These are phyloP conservation scores for Glutinoglossum americanum DNA, from an alignment of 495 filamentous ascomycete species.

Conservation along the genomic window DNA sequence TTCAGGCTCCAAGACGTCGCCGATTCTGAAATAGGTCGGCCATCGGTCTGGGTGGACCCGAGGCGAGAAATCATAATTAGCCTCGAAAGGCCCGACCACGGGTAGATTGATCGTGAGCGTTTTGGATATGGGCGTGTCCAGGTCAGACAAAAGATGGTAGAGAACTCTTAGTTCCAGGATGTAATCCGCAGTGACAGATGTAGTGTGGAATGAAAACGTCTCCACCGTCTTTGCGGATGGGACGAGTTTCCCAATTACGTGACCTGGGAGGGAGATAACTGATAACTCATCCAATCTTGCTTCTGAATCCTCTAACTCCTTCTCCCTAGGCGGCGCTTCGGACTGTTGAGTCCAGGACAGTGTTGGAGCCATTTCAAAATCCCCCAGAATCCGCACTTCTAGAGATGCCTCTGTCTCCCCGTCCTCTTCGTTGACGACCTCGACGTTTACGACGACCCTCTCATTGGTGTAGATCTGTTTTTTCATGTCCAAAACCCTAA, in stretches of 20 bases:
- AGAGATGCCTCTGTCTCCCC: conserved; percentile 48
- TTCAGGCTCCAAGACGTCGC: conserved; percentile 15
- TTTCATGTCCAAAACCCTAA: conserved; percentile 35
- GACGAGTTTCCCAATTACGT: conserved; percentile 28
- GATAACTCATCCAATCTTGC: not conserved
- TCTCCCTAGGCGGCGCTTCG: not conserved
- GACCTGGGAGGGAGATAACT: conserved; percentile 10
- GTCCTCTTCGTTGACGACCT: conserved; percentile 66
- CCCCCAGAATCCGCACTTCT: conserved; percentile 43
- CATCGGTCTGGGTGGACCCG: conserved; percentile 54
- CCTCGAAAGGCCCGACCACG: conserved; percentile 67
- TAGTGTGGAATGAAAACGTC: conserved; percentile 25
- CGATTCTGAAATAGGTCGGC: conserved; percentile 60
- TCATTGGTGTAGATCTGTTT: conserved; percentile 74
- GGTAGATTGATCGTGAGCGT: conserved; percentile 40
- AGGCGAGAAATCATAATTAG: conserved; percentile 65
- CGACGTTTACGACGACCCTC: conserved; percentile 38
- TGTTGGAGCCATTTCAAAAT: conserved; percentile 27
- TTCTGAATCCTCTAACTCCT: conserved; percentile 6
- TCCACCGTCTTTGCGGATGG: conserved; percentile 19
- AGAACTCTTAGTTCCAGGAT: conserved; percentile 47
- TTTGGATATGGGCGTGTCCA: conserved; percentile 66
- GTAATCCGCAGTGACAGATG: conserved; percentile 33
- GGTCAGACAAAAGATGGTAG: conserved; percentile 63
- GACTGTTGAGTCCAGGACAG: conserved; percentile 17